phyloP scores from a whole-genome alignment of 2,329 filamentous ascomycete species.

The Epichloe typhina region DNA sequence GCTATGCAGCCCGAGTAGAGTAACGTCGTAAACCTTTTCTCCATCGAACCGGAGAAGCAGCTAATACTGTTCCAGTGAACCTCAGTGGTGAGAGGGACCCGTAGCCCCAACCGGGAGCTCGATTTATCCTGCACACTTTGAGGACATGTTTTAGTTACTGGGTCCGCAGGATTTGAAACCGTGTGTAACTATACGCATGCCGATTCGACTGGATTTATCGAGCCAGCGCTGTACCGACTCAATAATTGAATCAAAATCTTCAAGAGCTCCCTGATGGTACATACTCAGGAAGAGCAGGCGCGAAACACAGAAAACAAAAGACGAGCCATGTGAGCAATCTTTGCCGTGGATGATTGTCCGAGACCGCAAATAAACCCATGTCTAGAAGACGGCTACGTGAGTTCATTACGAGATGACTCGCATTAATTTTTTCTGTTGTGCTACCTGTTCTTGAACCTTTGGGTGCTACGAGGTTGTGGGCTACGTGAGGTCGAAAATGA shows the following conservation, averaged over 20 bases:
- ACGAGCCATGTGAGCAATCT: background rate
- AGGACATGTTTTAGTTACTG: no score
- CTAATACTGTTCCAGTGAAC: background rate
- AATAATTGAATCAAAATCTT: no score
- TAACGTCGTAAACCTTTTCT: background rate
- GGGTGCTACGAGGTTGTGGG: background rate
- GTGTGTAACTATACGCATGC: no score
- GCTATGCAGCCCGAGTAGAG: conserved; percentile 1
- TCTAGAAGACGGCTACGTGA: background rate
- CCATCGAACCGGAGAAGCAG: background rate
- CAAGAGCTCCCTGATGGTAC: no score
- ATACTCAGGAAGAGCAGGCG: background rate
- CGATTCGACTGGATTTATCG: no score
- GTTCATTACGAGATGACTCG: conserved; percentile 3
- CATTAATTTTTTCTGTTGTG: conserved; percentile 2
- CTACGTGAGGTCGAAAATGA: conserved; percentile 15
- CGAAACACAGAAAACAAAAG: background rate
- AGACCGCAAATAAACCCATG: background rate
- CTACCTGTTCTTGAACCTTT: conserved; percentile 2
- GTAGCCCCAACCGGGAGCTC: no score
- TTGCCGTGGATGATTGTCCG: background rate
- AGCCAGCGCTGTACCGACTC: no score
- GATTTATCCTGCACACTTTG: no score
- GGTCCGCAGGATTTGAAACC: no score
- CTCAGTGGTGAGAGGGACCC: no score